Base-by-base conservation (phyloP, 1,284 basidiomycete genomes). In the Boletellus dicymbophilus region DNA sequence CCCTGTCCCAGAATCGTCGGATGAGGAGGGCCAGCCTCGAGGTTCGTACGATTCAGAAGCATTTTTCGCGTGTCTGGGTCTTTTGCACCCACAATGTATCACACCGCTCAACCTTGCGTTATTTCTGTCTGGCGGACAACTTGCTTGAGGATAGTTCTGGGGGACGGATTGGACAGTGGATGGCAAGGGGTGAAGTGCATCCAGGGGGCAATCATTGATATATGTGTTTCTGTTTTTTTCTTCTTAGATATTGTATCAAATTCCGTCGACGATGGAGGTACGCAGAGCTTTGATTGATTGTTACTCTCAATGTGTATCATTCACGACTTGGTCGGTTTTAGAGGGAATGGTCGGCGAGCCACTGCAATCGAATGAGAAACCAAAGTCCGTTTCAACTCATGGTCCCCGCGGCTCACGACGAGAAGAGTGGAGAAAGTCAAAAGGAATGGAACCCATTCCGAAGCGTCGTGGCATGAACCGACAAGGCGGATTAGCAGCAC, bases 351-450 rank as follows among this genome's bases (percentile, higher is more conserved):
- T 83, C 42, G 84, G 87, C 58, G 50, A 46, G 26, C 33, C 56
- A 13, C 46, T 49, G 51, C 47, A 64, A 60, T 51, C 60, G 44
- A 49, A 63, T 27, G 53, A 58, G 38, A 52, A 50, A 34, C 49
- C 71, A 18, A 70, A 74, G 56, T 72, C 72, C 20, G 73, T 90
- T 53, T 89, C 88, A 20, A 91, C 89, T 4, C 88, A 90, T 61
- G 88, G 88, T 15, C 79, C 82, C 6, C 81, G 88, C 36, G 72
- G 74, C 38, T 88, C 88, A 43, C 74, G 88, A 49, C 74, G 84
- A 55, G 87, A 90, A 59, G 76, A 83, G 57, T 91, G 89, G 89
- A 75, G 88, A 59, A 68, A 70, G 51, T 85, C 89, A 33, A 91
- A 90, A 61, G 88, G 89, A 38, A 61, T 89, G 67, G 59, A 73